Conservation (phyloP, 768 basidiomycete genomes). For the Russula olivacea region DNA sequence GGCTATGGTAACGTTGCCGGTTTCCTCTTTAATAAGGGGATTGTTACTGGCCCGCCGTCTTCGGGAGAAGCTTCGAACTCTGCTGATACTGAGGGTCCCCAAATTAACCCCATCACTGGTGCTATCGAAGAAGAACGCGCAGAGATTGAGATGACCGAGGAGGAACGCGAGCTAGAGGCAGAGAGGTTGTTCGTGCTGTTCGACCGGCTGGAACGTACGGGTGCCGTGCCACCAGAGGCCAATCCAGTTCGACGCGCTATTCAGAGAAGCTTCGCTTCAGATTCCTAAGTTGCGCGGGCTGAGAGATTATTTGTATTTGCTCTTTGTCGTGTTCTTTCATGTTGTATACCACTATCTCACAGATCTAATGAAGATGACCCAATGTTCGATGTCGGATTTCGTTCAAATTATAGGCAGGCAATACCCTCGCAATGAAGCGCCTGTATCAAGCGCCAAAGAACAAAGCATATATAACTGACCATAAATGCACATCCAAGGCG, state of each 20-base stretch:
- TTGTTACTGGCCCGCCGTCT: constrained; percentile 54
- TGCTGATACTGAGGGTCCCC: constrained; percentile 34
- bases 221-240: constrained; percentile 55
- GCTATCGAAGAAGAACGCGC: constrained; percentile 40
- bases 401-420: neutral
- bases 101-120: constrained; percentile 87
- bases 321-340: constrained; percentile 1
- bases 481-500: constrained; percentile 4
- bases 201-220: constrained; percentile 76
- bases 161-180: constrained; percentile 92
- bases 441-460: neutral
- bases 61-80: constrained; percentile 31
- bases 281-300: neutral
- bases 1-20: constrained; percentile 97
- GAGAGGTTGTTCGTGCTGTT: constrained; percentile 91
- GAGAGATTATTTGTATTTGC: neutral
- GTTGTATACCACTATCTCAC: constrained; percentile 12
- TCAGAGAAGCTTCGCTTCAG: constrained; percentile 38
- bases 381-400: neutral
- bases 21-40: constrained; percentile 86
- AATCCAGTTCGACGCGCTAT: constrained; percentile 74
- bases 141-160: constrained; percentile 73
- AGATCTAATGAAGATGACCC: constrained; percentile 12
- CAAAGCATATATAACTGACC: neutral
- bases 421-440: neutral